These are phyloP conservation scores for Chenopodium album DNA, from an alignment of 148 eudicot species.

Conservation along the genomic window DNA sequence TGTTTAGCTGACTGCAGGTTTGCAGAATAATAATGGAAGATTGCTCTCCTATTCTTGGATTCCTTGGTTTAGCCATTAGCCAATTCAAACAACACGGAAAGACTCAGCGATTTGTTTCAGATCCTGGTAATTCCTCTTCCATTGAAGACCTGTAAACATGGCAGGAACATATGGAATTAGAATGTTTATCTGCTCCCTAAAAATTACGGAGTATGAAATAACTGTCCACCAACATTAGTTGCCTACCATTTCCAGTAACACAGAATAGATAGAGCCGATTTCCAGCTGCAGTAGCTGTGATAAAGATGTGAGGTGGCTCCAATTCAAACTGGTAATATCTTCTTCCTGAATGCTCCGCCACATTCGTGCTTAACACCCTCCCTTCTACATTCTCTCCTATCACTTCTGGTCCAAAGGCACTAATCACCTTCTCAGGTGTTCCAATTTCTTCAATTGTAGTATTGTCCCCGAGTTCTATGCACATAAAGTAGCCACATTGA, in stretches of 20 bases:
- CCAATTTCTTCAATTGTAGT: conserved; percentile 72
- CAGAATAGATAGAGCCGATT: conserved; percentile 84
- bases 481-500: conserved; percentile 10
- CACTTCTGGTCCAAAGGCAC: conserved; percentile 94
- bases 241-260: conserved; percentile 66
- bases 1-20: background rate
- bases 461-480: conserved; percentile 64
- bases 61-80: conserved; percentile 13
- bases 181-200: background rate
- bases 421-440: conserved; percentile 80
- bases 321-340: conserved; percentile 87
- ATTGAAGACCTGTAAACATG: conserved; percentile 64
- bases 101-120: conserved; percentile 78
- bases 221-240: too few species aligned
- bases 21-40: background rate
- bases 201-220: background rate
- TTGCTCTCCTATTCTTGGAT: background rate
- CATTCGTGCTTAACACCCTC: conserved; percentile 69
- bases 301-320: conserved; percentile 83
- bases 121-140: conserved; percentile 88
- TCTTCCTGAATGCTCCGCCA: conserved; percentile 74
- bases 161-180: background rate
- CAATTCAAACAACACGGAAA: conserved; percentile 63
- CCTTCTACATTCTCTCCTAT: conserved; percentile 95
- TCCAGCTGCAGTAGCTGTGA: conserved; percentile 97